Evolutionary conservation across 768 basidiomycete genomes (phyloP).

Genomic region (Paxillus ammoniavirescens): DNA sequence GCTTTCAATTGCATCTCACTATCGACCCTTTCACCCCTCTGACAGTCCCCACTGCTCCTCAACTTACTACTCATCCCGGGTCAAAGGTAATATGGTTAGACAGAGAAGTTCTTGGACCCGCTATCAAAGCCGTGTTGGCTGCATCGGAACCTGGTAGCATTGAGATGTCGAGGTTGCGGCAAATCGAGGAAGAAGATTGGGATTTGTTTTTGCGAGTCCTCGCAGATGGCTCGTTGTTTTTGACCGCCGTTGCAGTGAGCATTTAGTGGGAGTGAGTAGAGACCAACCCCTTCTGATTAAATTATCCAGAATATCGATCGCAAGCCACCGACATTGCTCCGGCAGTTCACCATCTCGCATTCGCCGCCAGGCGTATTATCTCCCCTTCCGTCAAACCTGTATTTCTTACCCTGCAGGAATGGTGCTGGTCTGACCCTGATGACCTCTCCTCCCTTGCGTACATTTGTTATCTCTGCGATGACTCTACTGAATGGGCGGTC

Average conservation of each 20-base stretch:
- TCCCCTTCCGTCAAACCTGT: slow-evolving; percentile 48
- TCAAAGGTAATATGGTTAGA: slow-evolving; percentile 73
- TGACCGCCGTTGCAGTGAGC: slow-evolving; percentile 72
- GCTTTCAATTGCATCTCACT: slow-evolving; percentile 80
- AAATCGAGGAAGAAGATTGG: slow-evolving; percentile 71
- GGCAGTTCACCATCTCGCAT: slow-evolving; percentile 72
- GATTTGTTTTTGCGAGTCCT: slow-evolving; percentile 77
- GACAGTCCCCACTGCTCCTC: slow-evolving; percentile 37
- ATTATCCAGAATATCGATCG: slow-evolving; percentile 77
- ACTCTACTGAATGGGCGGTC: slow-evolving; percentile 59
- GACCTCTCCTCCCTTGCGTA: slow-evolving; percentile 63
- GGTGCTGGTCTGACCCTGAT: slow-evolving; percentile 52
- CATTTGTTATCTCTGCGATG: slow-evolving; percentile 55
- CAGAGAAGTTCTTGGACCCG: slow-evolving; percentile 52
- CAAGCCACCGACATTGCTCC: slow-evolving; percentile 79
- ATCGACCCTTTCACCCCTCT: slow-evolving; percentile 70
- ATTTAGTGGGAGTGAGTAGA: slow-evolving; percentile 1
- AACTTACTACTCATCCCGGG: slow-evolving; percentile 21
- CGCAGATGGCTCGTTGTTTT: slow-evolving; percentile 67
- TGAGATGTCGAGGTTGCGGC: slow-evolving; percentile 45
- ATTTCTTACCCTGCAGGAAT: slow-evolving; percentile 49
- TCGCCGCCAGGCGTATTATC: slow-evolving; percentile 50
- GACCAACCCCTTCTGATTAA: slow-evolving; percentile 2
- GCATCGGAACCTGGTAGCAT: slow-evolving; percentile 13
- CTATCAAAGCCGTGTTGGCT: slow-evolving; percentile 44